These are phyloP conservation scores for Suillus brevipes DNA, from an alignment of 768 basidiomycete species.

Conservation along the genomic window DNA sequence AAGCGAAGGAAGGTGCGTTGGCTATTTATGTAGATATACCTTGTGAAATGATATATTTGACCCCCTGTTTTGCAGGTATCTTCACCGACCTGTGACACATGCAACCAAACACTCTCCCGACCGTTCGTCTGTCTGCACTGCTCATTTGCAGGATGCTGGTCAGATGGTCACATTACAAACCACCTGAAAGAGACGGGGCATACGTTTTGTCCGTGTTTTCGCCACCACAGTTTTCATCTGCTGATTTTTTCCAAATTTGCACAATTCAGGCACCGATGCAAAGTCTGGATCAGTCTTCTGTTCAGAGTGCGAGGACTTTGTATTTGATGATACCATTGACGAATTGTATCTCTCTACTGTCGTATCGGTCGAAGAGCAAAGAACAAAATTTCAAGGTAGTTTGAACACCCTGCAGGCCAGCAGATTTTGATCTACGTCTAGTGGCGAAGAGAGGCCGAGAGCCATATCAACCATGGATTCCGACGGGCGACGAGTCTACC, in stretches of 20 bases:
- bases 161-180: constrained; percentile 49
- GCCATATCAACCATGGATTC: constrained; percentile 51
- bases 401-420: background rate
- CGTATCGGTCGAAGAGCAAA: constrained; percentile 59
- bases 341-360: constrained; percentile 43
- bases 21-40: background rate
- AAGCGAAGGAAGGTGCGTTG: constrained; percentile 67
- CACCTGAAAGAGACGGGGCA: constrained; percentile 64
- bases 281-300: constrained; percentile 79
- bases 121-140: constrained; percentile 79
- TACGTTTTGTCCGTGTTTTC: constrained; percentile 56
- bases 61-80: constrained; percentile 41
- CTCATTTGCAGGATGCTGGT: constrained; percentile 70
- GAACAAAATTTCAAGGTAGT: constrained; percentile 60
- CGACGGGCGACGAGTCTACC: constrained; percentile 39
- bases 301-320: constrained; percentile 69
- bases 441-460: constrained; percentile 45
- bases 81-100: constrained; percentile 64
- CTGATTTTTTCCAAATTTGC: background rate
- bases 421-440: constrained; percentile 11
- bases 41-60: background rate
- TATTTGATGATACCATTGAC: constrained; percentile 59
- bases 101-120: constrained; percentile 53
- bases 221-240: background rate
- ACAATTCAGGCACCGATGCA: constrained; percentile 63